Evolutionary conservation across 164 flowering plant species (phyloP), one percentile per base, ranked within the genome.

Genomic region (Vitis rotundifolia): DNA sequence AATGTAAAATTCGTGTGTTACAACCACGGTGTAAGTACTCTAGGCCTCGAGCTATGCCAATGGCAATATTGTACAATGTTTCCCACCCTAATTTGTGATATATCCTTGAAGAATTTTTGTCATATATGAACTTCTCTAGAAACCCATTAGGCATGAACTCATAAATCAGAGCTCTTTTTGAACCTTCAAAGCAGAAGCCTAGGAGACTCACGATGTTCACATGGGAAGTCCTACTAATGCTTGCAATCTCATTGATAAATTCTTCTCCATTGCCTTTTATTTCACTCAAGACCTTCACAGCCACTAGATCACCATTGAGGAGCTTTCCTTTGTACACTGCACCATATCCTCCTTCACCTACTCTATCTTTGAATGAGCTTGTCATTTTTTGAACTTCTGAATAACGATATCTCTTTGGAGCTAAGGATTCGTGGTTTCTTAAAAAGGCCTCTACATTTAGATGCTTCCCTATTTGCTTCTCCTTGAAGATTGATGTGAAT

Each of bases 1-100:
- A 84, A 57, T 82, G 85, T 22, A 84, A 7, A 26, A 80, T 84
- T 29, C 73, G 63, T 0, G 78, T 80, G 57, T 75, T 78, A 59
- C 88, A 82, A n/a, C 85, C 85, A 31, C 81, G 75, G 37, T 84
- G 88, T n/a, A 84, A 54, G 63, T 84, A 84, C 71, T 84, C 84
- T 1, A 84, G 26, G 6, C 85, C 84, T 15, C 73, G 62, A 64
- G 88, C 84, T 37, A 80, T 79, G 69, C 83, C 86, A 31, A 79
- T 8, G 9, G 82, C 77, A 53, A 84, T 77, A 28, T 69, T 55
- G 56, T 73, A 75, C 16, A 78, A 51, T 18, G 37, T 64, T 49
- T 77, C 72, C 82, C 84, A 80, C 7, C 59, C 66, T 12, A 83
- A 65, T 18, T 54, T 68, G 15, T 8, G 54, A 64, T 71, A 1